phyloP scores from a whole-genome alignment of 257 asterid species.

The Agastache rugosa region DNA sequence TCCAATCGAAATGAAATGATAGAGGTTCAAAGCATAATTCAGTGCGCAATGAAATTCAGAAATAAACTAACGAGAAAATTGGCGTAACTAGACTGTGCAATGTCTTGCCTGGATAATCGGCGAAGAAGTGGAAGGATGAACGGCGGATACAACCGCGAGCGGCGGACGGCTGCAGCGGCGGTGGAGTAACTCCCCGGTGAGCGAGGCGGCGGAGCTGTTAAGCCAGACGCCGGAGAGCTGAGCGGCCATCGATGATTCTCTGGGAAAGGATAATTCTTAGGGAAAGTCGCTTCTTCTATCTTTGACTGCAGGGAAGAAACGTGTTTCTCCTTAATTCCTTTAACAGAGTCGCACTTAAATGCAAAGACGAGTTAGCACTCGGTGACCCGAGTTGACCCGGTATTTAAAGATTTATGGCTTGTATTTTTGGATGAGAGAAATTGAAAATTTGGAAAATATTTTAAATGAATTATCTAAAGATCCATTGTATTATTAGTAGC shows the following conservation, averaged over 20 bases:
- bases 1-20: background rate
- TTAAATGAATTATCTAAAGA: no score
- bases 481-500: no score
- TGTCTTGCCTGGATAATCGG: slow-evolving; percentile 68
- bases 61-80: background rate
- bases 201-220: slow-evolving; percentile 44
- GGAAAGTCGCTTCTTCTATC: background rate
- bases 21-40: background rate
- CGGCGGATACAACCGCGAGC: slow-evolving; percentile 46
- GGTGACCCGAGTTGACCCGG: no score
- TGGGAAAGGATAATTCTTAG: slow-evolving; percentile 5
- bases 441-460: no score
- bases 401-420: no score
- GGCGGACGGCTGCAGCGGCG: slow-evolving; percentile 44
- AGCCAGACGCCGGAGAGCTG: slow-evolving; percentile 62
- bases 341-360: background rate
- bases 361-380: no score
- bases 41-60: background rate
- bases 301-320: background rate
- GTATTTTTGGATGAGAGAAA: no score
- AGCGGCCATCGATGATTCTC: slow-evolving; percentile 46
- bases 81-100: background rate
- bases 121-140: slow-evolving; percentile 53
- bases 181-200: slow-evolving; percentile 40
- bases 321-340: background rate